Evolutionary conservation across 176 grass and related monocot species (phyloP), one percentile per base, ranked within the genome.

Genomic region (Dactylis glomerata): DNA sequence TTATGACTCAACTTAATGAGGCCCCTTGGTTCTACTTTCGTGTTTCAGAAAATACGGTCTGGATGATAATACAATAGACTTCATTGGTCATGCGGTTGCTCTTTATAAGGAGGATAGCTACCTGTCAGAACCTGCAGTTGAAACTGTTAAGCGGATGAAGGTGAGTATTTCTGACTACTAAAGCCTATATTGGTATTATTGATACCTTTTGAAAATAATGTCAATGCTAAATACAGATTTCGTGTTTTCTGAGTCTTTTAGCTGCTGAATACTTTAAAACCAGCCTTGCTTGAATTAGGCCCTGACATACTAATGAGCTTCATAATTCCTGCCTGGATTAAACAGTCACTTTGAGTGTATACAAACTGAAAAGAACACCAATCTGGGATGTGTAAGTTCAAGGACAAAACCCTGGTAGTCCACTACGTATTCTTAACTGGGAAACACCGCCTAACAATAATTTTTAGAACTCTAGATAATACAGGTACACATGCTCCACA

Each of bases 11-110:
- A 1, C 69, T 13, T 50, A 85, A 68, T 81, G 50, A 68, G 19
- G 23, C 8, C 62, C 11, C 0, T 61, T 26, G 41, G 8, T 63
- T 52, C 13, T 26, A 50, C 13, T 66, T 78, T 64, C 23, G 10
- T 90, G 82, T 68, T 73, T 52, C 87, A 97, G 95, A 82, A 97
- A 97, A 91, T 97, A 91, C 42, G 90, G 90, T 45, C 87, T 97
- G 89, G 92, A 95, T 88, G 92, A 95, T 57, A 95, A 97, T 73
- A 97, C 95, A 54, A 82, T 97, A 74, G 95, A 97, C 51, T 97
- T 97, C 65, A 97, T 97, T 86, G 95, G 92, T 3, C 95, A 97
- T 68, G 92, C 95, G 12, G 80, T 97, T 34, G 95, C 95, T 86
- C 95, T 97, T 87, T 91, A 95, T 80, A 93, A 67, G 79, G 92